Percentiles rank a stretch among this genome's conserved stretches.
These are phyloP conservation scores for Acer campestre DNA, from an alignment of 345 rosid genomes.

Conservation along the genomic window DNA sequence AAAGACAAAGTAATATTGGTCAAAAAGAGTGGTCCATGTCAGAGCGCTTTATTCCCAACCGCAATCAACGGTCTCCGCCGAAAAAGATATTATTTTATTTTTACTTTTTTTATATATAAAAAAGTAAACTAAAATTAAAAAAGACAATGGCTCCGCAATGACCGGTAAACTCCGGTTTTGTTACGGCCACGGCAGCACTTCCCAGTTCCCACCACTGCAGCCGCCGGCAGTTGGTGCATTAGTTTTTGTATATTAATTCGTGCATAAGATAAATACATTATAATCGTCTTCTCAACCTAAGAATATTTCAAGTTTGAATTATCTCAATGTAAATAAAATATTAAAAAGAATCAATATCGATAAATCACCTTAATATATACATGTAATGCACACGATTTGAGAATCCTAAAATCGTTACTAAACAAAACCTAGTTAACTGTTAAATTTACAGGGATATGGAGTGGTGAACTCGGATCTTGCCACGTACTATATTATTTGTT, in stretches of 20 bases:
- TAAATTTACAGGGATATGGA: no score
- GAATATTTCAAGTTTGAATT: no score
- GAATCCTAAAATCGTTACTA: no score
- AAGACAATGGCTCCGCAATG: constrained; percentile 48
- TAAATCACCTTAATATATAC: no score
- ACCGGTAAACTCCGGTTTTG: constrained; percentile 59
- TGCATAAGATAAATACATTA: no score
- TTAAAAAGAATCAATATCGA: no score
- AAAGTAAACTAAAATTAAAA: constrained; percentile 5
- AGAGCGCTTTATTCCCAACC: constrained; percentile 80
- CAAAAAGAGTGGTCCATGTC: constrained; percentile 56
- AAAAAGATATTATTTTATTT: constrained; percentile 28
- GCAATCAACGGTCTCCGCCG: constrained; percentile 94
- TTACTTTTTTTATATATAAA: no score
- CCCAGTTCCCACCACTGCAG: neutral
- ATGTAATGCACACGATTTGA: no score
- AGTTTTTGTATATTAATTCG: neutral
- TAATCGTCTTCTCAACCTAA: no score
- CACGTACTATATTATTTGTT: constrained; percentile 15
- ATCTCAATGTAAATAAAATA: no score
- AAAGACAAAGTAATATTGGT: constrained; percentile 43
- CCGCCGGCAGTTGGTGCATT: constrained; percentile 23
- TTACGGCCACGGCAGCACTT: constrained; percentile 48
- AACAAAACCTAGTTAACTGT: no score
- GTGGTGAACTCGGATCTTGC: neutral